Evolutionary conservation across 2,329 filamentous ascomycete genomes (phyloP).

Genomic region (Geoglossum cookeanum): DNA sequence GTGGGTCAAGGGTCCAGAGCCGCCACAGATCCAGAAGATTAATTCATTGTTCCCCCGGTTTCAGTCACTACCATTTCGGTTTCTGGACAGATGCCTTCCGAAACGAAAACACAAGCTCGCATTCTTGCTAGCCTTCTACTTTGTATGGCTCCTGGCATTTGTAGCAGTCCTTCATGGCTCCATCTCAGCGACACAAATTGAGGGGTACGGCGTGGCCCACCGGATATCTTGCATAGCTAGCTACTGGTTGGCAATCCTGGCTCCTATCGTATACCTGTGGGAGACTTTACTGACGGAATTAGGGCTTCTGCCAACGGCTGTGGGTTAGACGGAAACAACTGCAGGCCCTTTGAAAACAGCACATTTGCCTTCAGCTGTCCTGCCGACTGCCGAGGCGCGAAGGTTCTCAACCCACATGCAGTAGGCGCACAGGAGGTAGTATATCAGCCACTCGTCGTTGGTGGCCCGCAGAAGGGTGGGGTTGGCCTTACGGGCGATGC

Average conservation of each 20-base stretch:
- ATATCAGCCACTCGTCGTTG: slow-evolving; percentile 47
- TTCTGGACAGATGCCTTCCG: slow-evolving; percentile 25
- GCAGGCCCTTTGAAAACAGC: slow-evolving; percentile 33
- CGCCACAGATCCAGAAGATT: slow-evolving; percentile 26
- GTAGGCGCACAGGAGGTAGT: slow-evolving; percentile 40
- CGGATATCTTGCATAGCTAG: slow-evolving; percentile 26
- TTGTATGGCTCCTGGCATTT: slow-evolving; percentile 28
- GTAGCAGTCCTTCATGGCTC: slow-evolving; percentile 26
- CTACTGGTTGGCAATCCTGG: slow-evolving; percentile 22
- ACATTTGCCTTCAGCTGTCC: slow-evolving; percentile 35
- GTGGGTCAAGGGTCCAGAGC: slow-evolving; percentile 29
- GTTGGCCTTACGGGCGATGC: slow-evolving; percentile 24
- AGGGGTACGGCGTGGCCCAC: slow-evolving; percentile 27
- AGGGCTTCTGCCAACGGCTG: slow-evolving; percentile 27
- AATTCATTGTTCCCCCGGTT: slow-evolving; percentile 26
- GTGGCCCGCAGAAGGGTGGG: slow-evolving; percentile 31
- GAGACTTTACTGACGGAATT: slow-evolving; percentile 5
- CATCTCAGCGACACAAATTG: slow-evolving; percentile 26
- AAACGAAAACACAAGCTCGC: slow-evolving; percentile 26
- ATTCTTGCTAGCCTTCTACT: slow-evolving; percentile 24
- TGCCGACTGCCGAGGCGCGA: slow-evolving; percentile 29
- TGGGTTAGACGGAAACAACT: slow-evolving; percentile 34
- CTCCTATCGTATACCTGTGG: neutral
- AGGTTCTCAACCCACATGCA: slow-evolving; percentile 29
- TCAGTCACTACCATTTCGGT: slow-evolving; percentile 26